Evolutionary conservation across 2,329 filamentous ascomycete species (phyloP).

Genomic region (Ophiostoma sp.): DNA sequence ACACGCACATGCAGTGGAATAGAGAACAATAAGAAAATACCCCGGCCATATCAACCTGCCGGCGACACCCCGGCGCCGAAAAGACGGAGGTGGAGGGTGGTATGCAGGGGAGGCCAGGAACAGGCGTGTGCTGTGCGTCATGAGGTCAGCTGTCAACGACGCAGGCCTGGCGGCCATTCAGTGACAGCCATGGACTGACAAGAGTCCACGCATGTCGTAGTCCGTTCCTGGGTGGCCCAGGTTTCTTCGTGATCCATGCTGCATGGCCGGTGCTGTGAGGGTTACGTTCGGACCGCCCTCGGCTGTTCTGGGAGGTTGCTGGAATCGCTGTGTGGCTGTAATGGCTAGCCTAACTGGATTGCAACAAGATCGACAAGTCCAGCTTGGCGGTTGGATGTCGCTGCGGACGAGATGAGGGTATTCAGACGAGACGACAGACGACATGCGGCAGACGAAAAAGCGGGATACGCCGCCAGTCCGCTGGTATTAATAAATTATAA

Average conservation of each 20-base stretch:
- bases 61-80: slow-evolving; percentile 21
- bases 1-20: not conserved
- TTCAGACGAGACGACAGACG: too few species aligned
- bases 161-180: not conserved
- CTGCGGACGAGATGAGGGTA: not conserved
- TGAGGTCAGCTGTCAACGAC: not conserved
- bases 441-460: not conserved
- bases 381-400: not conserved
- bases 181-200: too few species aligned
- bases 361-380: not conserved
- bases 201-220: not conserved
- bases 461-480: not conserved
- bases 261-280: not conserved
- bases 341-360: not conserved
- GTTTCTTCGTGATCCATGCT: not conserved
- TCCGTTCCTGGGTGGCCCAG: not conserved
- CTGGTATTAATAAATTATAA: not conserved
- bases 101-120: slow-evolving; percentile 1
- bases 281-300: slow-evolving; percentile 16
- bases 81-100: slow-evolving; percentile 9
- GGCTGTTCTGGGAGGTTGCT: not conserved
- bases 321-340: not conserved
- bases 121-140: not conserved
- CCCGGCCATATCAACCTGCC: slow-evolving; percentile 3
- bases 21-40: not conserved